Evolutionary conservation across 2,329 filamentous ascomycete species (phyloP).

Genomic region (Ophiocordyceps camponoti-floridani): DNA sequence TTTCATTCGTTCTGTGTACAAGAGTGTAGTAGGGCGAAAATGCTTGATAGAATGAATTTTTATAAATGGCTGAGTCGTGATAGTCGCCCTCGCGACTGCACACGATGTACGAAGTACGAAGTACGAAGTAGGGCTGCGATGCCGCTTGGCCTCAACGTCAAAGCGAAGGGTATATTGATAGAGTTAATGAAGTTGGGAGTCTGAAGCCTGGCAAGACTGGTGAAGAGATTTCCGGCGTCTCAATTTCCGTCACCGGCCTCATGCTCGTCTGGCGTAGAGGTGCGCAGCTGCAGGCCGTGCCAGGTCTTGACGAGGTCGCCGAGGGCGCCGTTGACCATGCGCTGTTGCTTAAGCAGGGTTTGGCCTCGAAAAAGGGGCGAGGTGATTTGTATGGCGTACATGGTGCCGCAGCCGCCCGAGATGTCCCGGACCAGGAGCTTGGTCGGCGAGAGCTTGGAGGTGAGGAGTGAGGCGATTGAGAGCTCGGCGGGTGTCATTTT

Average conservation of each 20-base stretch:
- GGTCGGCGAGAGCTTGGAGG: constrained; percentile 29
- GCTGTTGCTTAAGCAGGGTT: constrained; percentile 63
- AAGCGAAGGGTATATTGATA: too few relatives aligned
- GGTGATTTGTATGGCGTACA: constrained; percentile 70
- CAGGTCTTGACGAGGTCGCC: constrained; percentile 61
- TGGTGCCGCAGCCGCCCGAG: constrained; percentile 68
- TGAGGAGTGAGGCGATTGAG: constrained; percentile 36
- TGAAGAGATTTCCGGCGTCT: background rate
- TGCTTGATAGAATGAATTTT: background rate
- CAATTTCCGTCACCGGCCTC: constrained; percentile 3
- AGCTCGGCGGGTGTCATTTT: constrained; percentile 31
- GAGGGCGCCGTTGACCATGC: constrained; percentile 59
- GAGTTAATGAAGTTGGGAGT: too few relatives aligned
- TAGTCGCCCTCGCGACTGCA: too few relatives aligned
- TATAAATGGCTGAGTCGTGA: too few relatives aligned
- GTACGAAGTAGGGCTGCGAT: too few relatives aligned
- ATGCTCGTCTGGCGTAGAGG: constrained; percentile 24
- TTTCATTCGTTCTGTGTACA: background rate
- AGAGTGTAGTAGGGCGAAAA: too few relatives aligned
- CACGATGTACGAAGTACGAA: too few relatives aligned
- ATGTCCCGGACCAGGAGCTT: constrained; percentile 56
- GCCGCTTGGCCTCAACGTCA: too few relatives aligned
- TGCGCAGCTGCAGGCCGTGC: constrained; percentile 72
- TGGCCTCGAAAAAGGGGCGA: constrained; percentile 53
- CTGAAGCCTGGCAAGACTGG: too few relatives aligned